Evolutionary conservation across 768 basidiomycete genomes (phyloP).

Genomic region (Cystofilobasidium bisporidii): DNA sequence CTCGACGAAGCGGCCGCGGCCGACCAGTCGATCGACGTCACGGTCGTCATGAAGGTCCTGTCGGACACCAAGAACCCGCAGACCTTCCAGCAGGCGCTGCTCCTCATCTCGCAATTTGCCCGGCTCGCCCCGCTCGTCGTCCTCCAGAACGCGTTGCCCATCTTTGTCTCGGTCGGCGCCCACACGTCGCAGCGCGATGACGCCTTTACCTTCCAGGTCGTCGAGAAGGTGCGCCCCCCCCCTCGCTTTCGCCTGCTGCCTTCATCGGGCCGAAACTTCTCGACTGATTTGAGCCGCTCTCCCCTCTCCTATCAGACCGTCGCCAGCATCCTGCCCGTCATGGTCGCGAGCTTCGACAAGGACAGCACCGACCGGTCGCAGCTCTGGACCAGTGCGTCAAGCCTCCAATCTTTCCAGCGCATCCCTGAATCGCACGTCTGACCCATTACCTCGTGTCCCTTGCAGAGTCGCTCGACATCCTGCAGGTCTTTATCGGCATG

Average conservation of each 20-base stretch:
- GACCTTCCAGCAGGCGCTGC: conserved; percentile 82
- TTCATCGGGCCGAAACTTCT: too few relatives aligned
- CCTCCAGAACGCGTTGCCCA: conserved; percentile 89
- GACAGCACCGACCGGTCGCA: conserved; percentile 50
- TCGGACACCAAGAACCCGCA: conserved; percentile 84
- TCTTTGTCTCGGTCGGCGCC: conserved; percentile 99
- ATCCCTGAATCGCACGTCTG: background rate
- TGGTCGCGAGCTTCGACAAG: conserved; percentile 66
- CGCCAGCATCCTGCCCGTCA: conserved; percentile 84
- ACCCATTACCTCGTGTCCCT: conserved; percentile 1
- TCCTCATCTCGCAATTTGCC: conserved; percentile 75
- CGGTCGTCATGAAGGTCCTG: conserved; percentile 78
- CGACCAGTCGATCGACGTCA: conserved; percentile 51
- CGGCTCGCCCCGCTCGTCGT: conserved; percentile 80
- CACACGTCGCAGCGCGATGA: conserved; percentile 95
- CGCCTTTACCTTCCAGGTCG: conserved; percentile 85
- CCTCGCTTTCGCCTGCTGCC: too few relatives aligned
- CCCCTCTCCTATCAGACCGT: conserved; percentile 57
- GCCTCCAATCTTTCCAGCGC: too few relatives aligned
- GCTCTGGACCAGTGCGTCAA: conserved; percentile 49
- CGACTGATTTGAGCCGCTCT: conserved; percentile 3
- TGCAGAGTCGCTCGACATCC: conserved; percentile 58
- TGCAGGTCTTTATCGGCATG: conserved; percentile 88
- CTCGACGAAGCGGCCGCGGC: conserved; percentile 32
- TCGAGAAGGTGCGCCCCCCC: conserved; percentile 60